Base-by-base conservation (phyloP, 192 early-diverging fungal species). In the Chytriomyces sp. region DNA sequence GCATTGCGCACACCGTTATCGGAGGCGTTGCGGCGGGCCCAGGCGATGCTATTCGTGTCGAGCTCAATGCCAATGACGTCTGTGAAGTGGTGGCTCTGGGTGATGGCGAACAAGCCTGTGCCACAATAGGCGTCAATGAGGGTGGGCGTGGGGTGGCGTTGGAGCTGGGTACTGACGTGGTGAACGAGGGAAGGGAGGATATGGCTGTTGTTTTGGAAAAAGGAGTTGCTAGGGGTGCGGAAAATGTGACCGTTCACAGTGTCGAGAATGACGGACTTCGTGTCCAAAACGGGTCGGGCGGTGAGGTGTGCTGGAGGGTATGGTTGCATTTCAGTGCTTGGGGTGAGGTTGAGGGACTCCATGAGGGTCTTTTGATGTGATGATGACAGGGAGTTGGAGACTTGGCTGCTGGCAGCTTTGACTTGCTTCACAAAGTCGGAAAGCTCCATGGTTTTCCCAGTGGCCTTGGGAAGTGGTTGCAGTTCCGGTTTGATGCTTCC, bases 51-150 rank as follows among this genome's bases (percentile, higher is more conserved):
- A 52, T 82, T 83, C 28, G 75, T 77, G 6, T 87, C 89, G 17
- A 89, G 79, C 72, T 91, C 90, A 32, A 91, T 86, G 39, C 90
- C 90, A 34, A 90, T 64, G 7, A 90, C 89, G 34, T 80, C 81
- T 52, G 86, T 79, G 67, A 90, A 91, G 7, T 80, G 83, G 17
- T 74, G 61, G 26, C 83, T 79, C 61, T 86, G 89, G 0, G 88
- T 80, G 31, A 91, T 83, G 3, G 85, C 89, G 81, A 91, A 91
- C 26, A 91, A 71, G 7, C 90, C 90, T 0, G 90, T 84, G 8
- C 90, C 90, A 72, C 90, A 91, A 75, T 90, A 91, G 0, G 90
- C 88, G 61, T 91, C 90, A 30, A 91, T 83, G 25, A 90, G 79
- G 53, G 82, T 81, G n/a, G 25, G n/a, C 4, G 41, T 6, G 4